phyloP scores from a whole-genome alignment of 129 eudicot species.

The Tanacetum coccineum region DNA sequence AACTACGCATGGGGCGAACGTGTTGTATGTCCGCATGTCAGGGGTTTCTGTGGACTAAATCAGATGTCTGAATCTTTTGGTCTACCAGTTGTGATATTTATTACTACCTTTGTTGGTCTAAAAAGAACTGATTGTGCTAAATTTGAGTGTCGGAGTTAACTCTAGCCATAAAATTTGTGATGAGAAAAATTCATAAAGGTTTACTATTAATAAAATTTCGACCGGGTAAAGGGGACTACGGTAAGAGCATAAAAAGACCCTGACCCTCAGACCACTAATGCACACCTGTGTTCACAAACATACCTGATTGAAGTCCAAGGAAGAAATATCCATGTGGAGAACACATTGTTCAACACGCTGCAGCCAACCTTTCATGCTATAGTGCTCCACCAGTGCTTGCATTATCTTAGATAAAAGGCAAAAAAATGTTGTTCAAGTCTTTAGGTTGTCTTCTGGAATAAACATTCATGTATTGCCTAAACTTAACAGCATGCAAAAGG shows the following conservation, averaged over 20 bases:
- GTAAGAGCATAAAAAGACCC: not conserved
- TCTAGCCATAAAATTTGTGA: not conserved
- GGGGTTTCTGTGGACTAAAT: not conserved
- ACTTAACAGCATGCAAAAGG: constrained; percentile 6
- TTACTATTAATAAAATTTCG: not conserved
- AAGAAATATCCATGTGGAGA: constrained; percentile 95
- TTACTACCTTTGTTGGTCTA: not conserved
- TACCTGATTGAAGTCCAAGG: constrained; percentile 97
- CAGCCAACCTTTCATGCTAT: constrained; percentile 89
- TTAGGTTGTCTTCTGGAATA: not conserved
- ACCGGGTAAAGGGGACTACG: not conserved
- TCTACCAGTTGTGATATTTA: not conserved
- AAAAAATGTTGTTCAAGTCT: not conserved
- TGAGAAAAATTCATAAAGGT: not conserved
- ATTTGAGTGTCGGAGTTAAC: not conserved
- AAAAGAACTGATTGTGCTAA: not conserved
- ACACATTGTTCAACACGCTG: constrained; percentile 97
- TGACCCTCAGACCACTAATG: not conserved
- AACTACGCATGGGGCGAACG: constrained; percentile 9
- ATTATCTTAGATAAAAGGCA: constrained; percentile 50
- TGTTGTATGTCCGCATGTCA: not conserved
- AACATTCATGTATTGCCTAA: constrained; percentile 3
- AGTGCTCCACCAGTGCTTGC: constrained; percentile 97
- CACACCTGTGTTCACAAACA: not conserved
- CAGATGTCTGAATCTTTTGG: too few relatives aligned